These are phyloP conservation scores for Nyssa sinensis DNA, from an alignment of 148 eudicot genomes.

Conservation along the genomic window DNA sequence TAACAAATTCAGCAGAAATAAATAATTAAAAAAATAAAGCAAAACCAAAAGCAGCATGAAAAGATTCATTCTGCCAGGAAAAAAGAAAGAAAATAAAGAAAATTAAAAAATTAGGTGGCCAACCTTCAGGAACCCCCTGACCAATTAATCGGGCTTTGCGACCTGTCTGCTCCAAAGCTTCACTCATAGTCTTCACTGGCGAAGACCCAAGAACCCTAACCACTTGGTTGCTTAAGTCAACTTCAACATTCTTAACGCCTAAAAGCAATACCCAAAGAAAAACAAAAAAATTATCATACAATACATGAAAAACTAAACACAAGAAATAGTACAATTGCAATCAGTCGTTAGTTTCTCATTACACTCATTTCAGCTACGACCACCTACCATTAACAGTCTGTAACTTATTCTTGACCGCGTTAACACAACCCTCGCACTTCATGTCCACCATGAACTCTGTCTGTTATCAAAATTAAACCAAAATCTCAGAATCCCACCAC, in stretches of 20 bases:
- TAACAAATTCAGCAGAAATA: neutral
- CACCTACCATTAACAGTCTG: constrained; percentile 67
- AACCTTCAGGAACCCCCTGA: constrained; percentile 94
- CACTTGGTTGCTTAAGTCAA: constrained; percentile 86
- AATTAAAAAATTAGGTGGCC: constrained; percentile 13
- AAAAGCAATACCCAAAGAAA: constrained; percentile 11
- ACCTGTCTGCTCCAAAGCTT: constrained; percentile 89
- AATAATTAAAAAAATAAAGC: neutral
- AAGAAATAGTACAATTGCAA: neutral
- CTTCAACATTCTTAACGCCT: constrained; percentile 89
- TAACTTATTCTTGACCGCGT: constrained; percentile 67
- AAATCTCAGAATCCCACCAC: neutral
- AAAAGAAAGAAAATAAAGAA: no score
- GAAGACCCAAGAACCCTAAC: constrained; percentile 77
- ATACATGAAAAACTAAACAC: neutral
- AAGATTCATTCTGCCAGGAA: neutral
- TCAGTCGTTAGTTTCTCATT: neutral
- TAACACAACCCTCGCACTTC: constrained; percentile 90
- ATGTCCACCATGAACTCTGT: constrained; percentile 98
- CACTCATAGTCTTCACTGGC: constrained; percentile 67
- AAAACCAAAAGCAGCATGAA: neutral
- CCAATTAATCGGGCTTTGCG: constrained; percentile 81
- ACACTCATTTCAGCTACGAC: neutral
- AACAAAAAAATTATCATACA: neutral
- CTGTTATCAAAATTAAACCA: constrained; percentile 37